phyloP scores from a whole-genome alignment of 345 rosid genomes.

The Kernera saxatilis region DNA sequence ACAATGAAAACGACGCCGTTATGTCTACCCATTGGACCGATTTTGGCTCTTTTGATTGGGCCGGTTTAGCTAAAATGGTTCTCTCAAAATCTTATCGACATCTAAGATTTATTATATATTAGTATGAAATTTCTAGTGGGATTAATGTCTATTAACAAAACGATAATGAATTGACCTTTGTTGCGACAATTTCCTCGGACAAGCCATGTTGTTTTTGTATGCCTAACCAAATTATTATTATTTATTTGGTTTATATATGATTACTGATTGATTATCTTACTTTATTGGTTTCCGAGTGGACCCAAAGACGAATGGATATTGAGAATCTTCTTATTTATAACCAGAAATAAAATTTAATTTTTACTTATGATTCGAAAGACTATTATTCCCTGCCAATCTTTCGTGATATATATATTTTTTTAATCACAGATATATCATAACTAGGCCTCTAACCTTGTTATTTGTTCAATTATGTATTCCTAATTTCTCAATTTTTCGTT shows the following conservation, averaged over 20 bases:
- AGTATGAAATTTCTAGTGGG: neutral
- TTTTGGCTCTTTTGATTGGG: neutral
- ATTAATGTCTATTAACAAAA: neutral
- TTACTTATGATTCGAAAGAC: neutral
- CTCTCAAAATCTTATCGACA: neutral
- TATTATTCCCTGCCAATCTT: neutral
- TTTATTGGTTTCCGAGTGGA: constrained; percentile 9
- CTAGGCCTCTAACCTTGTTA: neutral
- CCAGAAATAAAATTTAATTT: neutral
- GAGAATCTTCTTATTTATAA: neutral
- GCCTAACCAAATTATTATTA: neutral
- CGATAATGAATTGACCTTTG: constrained; percentile 6
- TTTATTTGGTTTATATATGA: neutral
- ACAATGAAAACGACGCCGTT: constrained; percentile 17
- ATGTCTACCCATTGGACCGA: neutral
- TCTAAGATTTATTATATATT: neutral
- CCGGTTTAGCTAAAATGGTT: neutral
- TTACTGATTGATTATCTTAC: neutral
- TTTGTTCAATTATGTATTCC: neutral
- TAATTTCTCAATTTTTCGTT: neutral
- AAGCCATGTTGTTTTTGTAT: constrained; percentile 27
- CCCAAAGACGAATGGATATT: neutral
- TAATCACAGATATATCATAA: neutral
- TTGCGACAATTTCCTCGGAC: constrained; percentile 21
- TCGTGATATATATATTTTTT: neutral